Conservation (phyloP, 495 filamentous ascomycete species). For the Daldinia concentrica region DNA sequence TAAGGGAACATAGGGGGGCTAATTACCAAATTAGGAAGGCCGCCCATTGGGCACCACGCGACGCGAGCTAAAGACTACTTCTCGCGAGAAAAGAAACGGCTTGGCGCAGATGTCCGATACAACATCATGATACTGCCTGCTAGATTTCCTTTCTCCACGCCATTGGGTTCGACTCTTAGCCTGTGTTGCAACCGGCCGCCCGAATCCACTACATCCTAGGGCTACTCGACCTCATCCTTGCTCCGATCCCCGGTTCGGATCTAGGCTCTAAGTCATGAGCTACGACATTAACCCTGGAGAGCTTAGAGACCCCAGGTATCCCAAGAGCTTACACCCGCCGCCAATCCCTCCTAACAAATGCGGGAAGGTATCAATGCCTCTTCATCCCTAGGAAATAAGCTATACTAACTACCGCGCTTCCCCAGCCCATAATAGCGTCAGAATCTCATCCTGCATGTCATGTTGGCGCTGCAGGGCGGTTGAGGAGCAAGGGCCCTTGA, state of each 20-base stretch:
- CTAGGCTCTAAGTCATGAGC: slow-evolving; percentile 24
- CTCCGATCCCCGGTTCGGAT: slow-evolving; percentile 34
- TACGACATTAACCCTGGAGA: slow-evolving; percentile 8
- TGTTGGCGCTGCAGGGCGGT: slow-evolving; percentile 17
- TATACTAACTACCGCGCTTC: slow-evolving; percentile 39
- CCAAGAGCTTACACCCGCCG: slow-evolving; percentile 19
- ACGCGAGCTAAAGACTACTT: slow-evolving; percentile 41
- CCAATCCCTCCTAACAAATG: slow-evolving; percentile 14
- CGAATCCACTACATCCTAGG: slow-evolving; percentile 26
- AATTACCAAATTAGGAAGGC: slow-evolving; percentile 39
- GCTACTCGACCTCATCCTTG: slow-evolving; percentile 31
- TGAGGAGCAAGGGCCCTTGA: slow-evolving; percentile 29
- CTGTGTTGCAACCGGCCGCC: slow-evolving; percentile 42
- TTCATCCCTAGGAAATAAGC: slow-evolving; percentile 33
- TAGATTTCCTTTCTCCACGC: slow-evolving; percentile 32
- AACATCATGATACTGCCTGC: slow-evolving; percentile 38
- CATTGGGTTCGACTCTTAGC: slow-evolving; percentile 43
- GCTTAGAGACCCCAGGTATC: neutral
- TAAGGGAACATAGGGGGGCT: slow-evolving; percentile 30
- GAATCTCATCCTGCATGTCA: slow-evolving; percentile 26
- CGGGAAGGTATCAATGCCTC: slow-evolving; percentile 23
- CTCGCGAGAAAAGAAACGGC: slow-evolving; percentile 20
- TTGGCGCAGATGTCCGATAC: slow-evolving; percentile 37
- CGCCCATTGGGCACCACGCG: slow-evolving; percentile 36
- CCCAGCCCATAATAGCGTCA: slow-evolving; percentile 31